Percentiles rank a stretch among this genome's conserved stretches.
Conservation (phyloP, 352 stramenopile species). For the Phytophthora chlamydospora region DNA sequence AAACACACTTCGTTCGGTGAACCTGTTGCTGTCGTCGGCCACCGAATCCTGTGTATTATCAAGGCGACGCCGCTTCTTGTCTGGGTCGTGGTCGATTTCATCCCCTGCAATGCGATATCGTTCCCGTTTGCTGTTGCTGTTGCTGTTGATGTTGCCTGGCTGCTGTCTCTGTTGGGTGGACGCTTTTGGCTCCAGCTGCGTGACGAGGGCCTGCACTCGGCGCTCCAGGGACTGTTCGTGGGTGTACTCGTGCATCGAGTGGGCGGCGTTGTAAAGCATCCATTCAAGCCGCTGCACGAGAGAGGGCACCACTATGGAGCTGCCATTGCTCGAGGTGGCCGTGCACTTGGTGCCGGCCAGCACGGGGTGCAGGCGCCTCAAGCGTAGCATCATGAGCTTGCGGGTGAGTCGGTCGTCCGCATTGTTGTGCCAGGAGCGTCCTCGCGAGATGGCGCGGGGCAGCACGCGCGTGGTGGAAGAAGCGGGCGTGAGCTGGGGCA, state of each 20-base stretch:
- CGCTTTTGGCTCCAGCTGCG: conserved; percentile 45
- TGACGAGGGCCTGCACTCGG: conserved; percentile 75
- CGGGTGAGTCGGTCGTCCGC: conserved; percentile 36
- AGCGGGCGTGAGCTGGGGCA: conserved; percentile 13
- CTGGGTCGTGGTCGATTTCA: not conserved
- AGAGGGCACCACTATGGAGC: conserved; percentile 23
- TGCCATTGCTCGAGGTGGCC: conserved; percentile 6
- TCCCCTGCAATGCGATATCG: not conserved
- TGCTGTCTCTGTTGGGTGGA: conserved; percentile 5
- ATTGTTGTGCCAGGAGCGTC: conserved; percentile 37
- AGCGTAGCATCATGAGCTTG: conserved; percentile 44
- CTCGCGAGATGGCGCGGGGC: conserved; percentile 8
- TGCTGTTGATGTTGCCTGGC: conserved; percentile 5
- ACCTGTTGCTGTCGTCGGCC: not conserved
- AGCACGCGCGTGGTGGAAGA: conserved; percentile 8
- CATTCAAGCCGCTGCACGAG: conserved; percentile 74
- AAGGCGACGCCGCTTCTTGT: conserved; percentile 22
- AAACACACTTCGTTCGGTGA: conserved; percentile 26
- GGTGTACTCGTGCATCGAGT: conserved; percentile 71
- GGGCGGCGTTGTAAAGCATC: conserved; percentile 72
- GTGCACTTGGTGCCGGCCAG: conserved; percentile 26
- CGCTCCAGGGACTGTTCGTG: conserved; percentile 67
- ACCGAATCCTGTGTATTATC: not conserved
- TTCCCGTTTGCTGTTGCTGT: conserved; percentile 15
- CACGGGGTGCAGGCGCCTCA: conserved; percentile 35